Conservation (phyloP, 2,329 filamentous ascomycete genomes). For the Ophiostoma triangulosporum region DNA sequence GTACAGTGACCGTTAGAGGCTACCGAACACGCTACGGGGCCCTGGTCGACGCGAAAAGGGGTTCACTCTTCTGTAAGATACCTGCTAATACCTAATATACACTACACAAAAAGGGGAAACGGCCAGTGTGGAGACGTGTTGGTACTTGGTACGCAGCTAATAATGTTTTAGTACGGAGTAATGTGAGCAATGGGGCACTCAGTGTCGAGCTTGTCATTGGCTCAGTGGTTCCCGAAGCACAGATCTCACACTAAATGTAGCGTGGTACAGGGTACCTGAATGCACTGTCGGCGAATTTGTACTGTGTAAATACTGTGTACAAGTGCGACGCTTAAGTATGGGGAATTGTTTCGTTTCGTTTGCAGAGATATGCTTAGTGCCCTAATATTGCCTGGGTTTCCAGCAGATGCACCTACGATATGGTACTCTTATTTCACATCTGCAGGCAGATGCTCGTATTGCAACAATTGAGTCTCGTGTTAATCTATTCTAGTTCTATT, state of each 20-base stretch:
- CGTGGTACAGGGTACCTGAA: neutral
- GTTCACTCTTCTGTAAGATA: constrained; percentile 1
- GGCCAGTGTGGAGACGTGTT: constrained; percentile 8
- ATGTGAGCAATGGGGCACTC: neutral
- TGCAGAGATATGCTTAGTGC: no score
- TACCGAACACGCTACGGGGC: neutral
- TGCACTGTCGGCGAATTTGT: neutral
- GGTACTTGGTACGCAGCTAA: constrained; percentile 5
- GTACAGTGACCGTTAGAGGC: constrained; percentile 5
- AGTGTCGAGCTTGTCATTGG: constrained; percentile 8
- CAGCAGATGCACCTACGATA: no score
- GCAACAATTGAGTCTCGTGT: neutral
- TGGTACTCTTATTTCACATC: no score
- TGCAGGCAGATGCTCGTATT: neutral
- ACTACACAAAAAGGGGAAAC: constrained; percentile 2
- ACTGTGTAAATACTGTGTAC: neutral
- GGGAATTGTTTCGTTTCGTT: constrained; percentile 1
- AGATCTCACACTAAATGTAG: constrained; percentile 11
- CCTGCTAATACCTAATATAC: no score
- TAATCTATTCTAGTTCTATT: neutral
- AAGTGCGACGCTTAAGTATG: neutral
- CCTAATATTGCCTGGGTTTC: no score
- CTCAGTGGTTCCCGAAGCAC: constrained; percentile 7
- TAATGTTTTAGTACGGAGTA: neutral
- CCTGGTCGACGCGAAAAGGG: constrained; percentile 13